These are phyloP conservation scores for Eudorina sp. DNA, from an alignment of 139 green algal genomes.

Conservation along the genomic window DNA sequence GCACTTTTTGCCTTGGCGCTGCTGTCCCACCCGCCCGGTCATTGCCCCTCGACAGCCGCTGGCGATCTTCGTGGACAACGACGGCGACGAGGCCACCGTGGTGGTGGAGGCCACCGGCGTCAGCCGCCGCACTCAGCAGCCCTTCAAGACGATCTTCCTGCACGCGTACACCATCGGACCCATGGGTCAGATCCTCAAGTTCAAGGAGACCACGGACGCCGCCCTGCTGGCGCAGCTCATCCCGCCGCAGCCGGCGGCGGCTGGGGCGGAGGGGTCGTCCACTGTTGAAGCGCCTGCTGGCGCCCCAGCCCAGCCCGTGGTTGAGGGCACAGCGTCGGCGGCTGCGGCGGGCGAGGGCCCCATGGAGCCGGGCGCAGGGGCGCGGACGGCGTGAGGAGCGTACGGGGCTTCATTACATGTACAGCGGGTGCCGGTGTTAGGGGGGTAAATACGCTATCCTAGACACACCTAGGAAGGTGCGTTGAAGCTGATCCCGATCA, in stretches of 20 bases:
- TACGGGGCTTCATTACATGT: no score
- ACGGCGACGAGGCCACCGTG: constrained; percentile 45
- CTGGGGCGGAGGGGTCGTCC: background rate
- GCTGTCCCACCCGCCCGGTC: no score
- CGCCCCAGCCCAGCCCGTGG: no score
- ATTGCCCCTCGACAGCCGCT: constrained; percentile 23
- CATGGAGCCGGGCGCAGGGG: background rate
- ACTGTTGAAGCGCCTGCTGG: background rate
- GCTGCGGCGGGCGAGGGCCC: background rate
- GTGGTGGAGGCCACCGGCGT: constrained; percentile 28
- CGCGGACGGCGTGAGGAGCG: background rate
- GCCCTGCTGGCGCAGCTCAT: constrained; percentile 26
- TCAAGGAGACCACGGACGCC: constrained; percentile 42
- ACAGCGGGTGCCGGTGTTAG: no score
- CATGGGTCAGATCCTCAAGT: constrained; percentile 25
- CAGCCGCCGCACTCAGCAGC: background rate
- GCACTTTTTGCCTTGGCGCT: no score
- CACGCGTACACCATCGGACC: constrained; percentile 27
- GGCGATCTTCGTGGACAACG: constrained; percentile 43
- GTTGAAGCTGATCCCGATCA: no score
- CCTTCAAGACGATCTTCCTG: constrained; percentile 35
- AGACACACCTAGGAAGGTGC: no score
- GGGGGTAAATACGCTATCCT: no score
- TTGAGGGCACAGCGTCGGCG: background rate
- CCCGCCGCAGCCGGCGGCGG: background rate